Percentiles rank a stretch among this genome's conserved stretches.
phyloP scores from a whole-genome alignment of 306 rosid species.

The Gastrolobium bilobum region DNA sequence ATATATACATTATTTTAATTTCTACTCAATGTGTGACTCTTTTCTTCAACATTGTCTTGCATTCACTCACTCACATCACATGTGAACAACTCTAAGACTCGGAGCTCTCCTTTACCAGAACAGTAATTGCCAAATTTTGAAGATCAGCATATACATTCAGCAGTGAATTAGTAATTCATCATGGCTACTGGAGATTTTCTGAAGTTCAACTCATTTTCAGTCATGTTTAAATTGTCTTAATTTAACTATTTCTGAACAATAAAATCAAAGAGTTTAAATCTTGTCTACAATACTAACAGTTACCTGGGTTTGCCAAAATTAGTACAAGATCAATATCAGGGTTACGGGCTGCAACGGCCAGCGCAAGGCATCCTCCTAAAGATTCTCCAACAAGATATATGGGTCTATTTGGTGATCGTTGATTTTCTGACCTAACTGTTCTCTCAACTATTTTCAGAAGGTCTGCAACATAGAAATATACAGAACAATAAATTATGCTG shows the following conservation, averaged over 20 bases:
- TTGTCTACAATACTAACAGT: conserved; percentile 2
- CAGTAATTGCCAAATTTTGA: conserved; percentile 21
- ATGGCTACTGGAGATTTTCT: conserved; percentile 15
- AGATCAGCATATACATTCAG: conserved; percentile 12
- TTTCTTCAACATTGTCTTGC: conserved; percentile 30
- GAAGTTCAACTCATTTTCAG: background rate
- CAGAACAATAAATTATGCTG: conserved; percentile 26
- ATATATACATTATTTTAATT: background rate
- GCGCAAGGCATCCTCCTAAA: conserved; percentile 88
- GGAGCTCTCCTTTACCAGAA: conserved; percentile 19
- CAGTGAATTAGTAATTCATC: conserved; percentile 18
- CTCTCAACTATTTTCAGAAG: conserved; percentile 78
- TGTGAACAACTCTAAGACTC: background rate
- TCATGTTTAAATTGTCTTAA: conserved; percentile 23
- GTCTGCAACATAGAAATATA: conserved; percentile 57
- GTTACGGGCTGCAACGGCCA: conserved; percentile 84
- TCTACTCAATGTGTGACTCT: conserved; percentile 1
- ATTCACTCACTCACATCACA: conserved; percentile 8
- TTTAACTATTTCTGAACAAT: background rate
- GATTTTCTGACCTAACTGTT: conserved; percentile 66
- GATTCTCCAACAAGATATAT: conserved; percentile 91
- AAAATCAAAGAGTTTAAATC: conserved; percentile 19
- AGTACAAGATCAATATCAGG: conserved; percentile 84
- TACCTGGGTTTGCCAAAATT: conserved; percentile 89
- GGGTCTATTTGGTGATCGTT: conserved; percentile 72